Base-by-base conservation (phyloP, 768 basidiomycete species). In the Mycena leptocephala region DNA sequence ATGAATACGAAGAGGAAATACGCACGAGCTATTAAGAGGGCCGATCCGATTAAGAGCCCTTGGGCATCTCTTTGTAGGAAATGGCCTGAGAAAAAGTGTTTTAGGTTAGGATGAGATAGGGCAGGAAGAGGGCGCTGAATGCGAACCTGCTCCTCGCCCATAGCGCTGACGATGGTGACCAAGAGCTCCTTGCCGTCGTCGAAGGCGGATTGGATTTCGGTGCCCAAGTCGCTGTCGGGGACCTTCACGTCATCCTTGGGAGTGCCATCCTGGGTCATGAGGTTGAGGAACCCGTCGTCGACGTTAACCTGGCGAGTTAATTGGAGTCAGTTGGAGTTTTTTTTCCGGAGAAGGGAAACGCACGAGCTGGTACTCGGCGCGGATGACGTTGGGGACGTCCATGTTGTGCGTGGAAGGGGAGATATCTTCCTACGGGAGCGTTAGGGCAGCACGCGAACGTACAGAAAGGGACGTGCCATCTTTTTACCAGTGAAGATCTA, bases 401-500 rank as follows among this genome's bases (percentile, higher is more conserved):
- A 99, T 97, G 91, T 99, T 99, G 92, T 99, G 98, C 85, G 98
- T 99, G 84, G 97, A 98, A 82, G 96, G 96, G 81, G 85, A 96
- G 86, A 97, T 95, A 91, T 96, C 96, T 92, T 97, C 96, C 95
- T 96, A 84, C 87, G 76, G 43, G 46, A 24, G 51, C 6, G 37
- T 39, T 73, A 70, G 35, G 75, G 74, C n/a, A 35, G 43, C 61
- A 55, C 56, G 55, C 16, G 55, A 35, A 35, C 56, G 28, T 16
- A 14, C 26, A 78, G 20, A 53, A 78, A 77, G 24, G 24, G 79
- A 89, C 93, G 86, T 81, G 94, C 97, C 87, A 97, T 82, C 91
- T 99, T 99, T 92, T 98, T 98, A 82, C 92, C 92, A 78, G 98
- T 99, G 92, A 99, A 99, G 88, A 99, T 99, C 98, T 98, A 82